Percentiles rank a stretch among this genome's conserved stretches.
These are phyloP conservation scores for Echium plantagineum DNA, from an alignment of 257 asterid species.

Conservation along the genomic window DNA sequence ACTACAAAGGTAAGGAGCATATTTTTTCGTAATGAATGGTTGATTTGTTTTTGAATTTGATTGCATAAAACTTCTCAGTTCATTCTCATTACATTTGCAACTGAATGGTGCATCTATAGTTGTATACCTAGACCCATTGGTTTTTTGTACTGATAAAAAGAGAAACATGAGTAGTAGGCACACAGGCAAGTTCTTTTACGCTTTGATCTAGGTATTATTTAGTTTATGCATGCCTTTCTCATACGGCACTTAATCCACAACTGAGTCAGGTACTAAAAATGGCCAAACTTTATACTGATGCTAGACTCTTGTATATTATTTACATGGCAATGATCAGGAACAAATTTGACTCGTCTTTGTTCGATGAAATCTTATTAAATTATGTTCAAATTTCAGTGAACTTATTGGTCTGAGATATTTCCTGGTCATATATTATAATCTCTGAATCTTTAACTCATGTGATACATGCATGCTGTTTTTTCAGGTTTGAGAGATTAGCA, in stretches of 20 bases:
- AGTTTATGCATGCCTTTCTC: not conserved
- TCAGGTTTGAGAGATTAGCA: conserved; percentile 26
- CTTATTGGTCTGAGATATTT: not conserved
- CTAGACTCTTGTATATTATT: no score
- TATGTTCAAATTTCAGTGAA: not conserved
- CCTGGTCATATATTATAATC: no score
- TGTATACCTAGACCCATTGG: not conserved
- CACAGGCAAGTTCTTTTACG: not conserved
- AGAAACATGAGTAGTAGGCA: not conserved
- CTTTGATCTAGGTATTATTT: not conserved
- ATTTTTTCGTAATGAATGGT: not conserved
- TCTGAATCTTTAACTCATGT: not conserved
- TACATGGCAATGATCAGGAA: no score
- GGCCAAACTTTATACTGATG: not conserved
- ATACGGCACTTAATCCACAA: not conserved
- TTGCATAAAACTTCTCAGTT: not conserved
- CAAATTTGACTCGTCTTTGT: not conserved
- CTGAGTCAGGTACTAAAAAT: not conserved
- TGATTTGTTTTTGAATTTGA: not conserved
- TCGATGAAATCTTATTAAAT: not conserved
- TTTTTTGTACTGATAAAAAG: not conserved
- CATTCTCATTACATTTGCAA: not conserved
- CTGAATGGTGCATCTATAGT: not conserved
- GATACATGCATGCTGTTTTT: not conserved
- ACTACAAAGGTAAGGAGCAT: conserved; percentile 46